Base-by-base conservation (phyloP, 331 rosid species). In the Spiraea crenata region DNA sequence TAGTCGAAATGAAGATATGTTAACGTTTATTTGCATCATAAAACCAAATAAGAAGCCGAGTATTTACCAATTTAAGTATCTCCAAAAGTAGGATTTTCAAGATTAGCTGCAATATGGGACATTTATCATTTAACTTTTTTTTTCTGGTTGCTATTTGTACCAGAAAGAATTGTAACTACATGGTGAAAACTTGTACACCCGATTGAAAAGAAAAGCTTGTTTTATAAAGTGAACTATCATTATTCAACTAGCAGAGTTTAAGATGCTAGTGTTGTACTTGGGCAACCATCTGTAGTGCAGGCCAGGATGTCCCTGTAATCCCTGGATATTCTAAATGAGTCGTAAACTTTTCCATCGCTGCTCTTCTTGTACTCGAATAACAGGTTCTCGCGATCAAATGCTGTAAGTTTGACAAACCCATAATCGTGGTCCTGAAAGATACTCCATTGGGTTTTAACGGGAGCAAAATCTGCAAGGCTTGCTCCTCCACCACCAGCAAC, bases 301-400 rank as follows among this genome's bases (percentile, higher is more conserved):
- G 91, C 96, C 84, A 91, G 79, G 78, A 85, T 86, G 81, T 88
- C 91, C 82, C 82, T 83, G 63, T 91, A 91, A 65, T 83, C 90
- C 59, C 86, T 67, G 5, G 86, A 78, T 67, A 88, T 82, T 48
- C 67, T 78, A 83, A 86, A 86, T 5, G 88, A 91, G 77, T 88
- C 95, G 1, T 86, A 82, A 35, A 88, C 88, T 48, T 86, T 85
- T 74, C 93, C 97, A 67, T 88, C 77, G 56, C 87, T 80, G 91
- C 89, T 85, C 83, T 85, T 88, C 85, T 85, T 87, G 88, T 91
- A 91, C 88, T 88, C 88, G 41, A 89, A 87, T 87, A 87, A 60
- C 56, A 91, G 67, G 74, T 85, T 86, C 20, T 89, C 87, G 69
- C 59, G 80, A 70, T 91, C 84, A 50, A 77, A 85, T 59, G 93